These are phyloP conservation scores for Phytophthora quininea DNA, from an alignment of 352 stramenopile genomes.

Conservation along the genomic window DNA sequence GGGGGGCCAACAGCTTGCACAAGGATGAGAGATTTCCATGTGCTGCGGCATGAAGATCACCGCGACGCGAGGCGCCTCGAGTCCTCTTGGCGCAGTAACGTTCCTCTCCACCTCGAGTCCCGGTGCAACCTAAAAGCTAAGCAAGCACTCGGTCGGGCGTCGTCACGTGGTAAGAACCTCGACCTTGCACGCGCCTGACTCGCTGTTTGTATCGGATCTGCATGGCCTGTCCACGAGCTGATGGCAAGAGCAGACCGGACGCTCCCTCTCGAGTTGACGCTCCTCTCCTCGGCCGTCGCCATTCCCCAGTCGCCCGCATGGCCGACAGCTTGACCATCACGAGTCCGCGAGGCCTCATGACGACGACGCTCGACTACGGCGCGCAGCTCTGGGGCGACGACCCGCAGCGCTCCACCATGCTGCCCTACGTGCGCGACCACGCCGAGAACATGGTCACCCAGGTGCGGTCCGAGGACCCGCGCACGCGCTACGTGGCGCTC, in stretches of 20 bases:
- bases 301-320: not conserved
- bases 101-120: not conserved
- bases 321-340: not conserved
- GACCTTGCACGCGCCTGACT: not conserved
- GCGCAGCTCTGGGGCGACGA: constrained; percentile 51
- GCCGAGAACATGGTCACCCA: constrained; percentile 50
- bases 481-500: constrained; percentile 54
- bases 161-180: not conserved
- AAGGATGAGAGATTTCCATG: too few species aligned
- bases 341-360: constrained; percentile 5
- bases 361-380: constrained; percentile 33
- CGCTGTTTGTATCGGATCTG: not conserved
- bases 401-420: constrained; percentile 39
- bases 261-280: not conserved
- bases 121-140: not conserved
- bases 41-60: too few species aligned
- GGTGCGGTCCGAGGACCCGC: constrained; percentile 53
- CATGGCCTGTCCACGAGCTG: not conserved
- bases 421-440: constrained; percentile 67
- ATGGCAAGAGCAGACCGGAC: not conserved
- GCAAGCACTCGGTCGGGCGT: not conserved
- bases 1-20: too few species aligned
- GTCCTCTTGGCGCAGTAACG: not conserved
- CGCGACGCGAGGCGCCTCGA: too few species aligned
- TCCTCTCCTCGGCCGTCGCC: not conserved